Evolutionary conservation across 768 basidiomycete species (phyloP).

Genomic region (Pulveroboletus sp.): DNA sequence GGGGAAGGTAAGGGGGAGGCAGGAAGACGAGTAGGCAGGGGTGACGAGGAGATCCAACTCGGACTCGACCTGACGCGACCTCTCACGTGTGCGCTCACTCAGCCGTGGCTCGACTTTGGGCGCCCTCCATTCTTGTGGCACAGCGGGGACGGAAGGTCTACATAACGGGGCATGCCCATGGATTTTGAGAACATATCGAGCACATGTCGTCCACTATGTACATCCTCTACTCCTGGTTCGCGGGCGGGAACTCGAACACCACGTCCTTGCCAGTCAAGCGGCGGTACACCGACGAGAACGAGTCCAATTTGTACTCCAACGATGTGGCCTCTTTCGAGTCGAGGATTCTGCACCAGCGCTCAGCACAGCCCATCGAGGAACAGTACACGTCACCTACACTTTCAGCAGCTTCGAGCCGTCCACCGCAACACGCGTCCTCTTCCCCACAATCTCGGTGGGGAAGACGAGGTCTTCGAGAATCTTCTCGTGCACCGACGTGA

Average conservation of each 20-base stretch:
- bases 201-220: constrained; percentile 33
- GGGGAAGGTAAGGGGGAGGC: constrained; percentile 23
- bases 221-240: constrained; percentile 55
- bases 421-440: constrained; percentile 89
- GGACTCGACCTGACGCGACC: constrained; percentile 31
- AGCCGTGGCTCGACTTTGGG: background rate
- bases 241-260: constrained; percentile 86
- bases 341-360: constrained; percentile 62
- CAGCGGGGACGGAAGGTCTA: constrained; percentile 12
- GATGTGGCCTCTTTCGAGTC: constrained; percentile 98
- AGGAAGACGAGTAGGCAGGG: constrained; percentile 22
- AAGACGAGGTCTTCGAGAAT: constrained; percentile 98
- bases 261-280: constrained; percentile 96
- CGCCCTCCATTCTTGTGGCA: constrained; percentile 24
- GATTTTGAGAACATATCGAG: constrained; percentile 30
- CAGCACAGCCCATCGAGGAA: constrained; percentile 11
- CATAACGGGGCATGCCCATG: constrained; percentile 34
- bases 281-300: constrained; percentile 96
- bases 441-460: constrained; percentile 98
- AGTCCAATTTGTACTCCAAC: constrained; percentile 99
- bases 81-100: constrained; percentile 30
- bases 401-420: constrained; percentile 95
- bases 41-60: constrained; percentile 26
- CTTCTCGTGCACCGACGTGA: constrained; percentile 96
- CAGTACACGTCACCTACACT: constrained; percentile 66